Evolutionary conservation across 2,329 filamentous ascomycete genomes (phyloP), one percentile per base, ranked within the genome.

Genomic region (Colletotrichum tropicale): DNA sequence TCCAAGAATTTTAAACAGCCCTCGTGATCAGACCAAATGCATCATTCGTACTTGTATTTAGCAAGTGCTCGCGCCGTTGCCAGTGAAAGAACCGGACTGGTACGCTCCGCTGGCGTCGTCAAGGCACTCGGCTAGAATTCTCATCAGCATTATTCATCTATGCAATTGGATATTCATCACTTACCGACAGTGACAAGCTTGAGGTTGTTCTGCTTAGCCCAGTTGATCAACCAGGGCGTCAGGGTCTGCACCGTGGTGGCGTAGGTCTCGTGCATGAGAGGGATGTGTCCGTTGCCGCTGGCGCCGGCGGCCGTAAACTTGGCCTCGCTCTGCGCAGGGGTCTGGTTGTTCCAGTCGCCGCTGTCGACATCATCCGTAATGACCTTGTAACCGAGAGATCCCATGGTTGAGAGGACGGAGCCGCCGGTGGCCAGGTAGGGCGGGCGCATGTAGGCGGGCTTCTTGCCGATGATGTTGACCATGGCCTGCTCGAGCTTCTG

Each of bases 281-380:
- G 86, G 72, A 93, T 89, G 80, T 91, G 91, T 16, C 87, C 87
- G 36, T 85, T 85, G 13, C 85, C 87, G 8, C 79, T 70, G 6
- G 88, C 81, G 16, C 87, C 86, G 5, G 86, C 86, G 52, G 81
- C 80, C 76, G 83, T 80, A 83, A 93, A 92, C 78, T 85, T 86
- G 78, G 88, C 83, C 84, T 92, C 85, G 79, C 90, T 88, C 81
- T 89, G 87, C 71, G 83, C 80, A 1, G 89, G 85, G 6, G 86
- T 84, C 75, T 87, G 83, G 67, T 90, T 87, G 80, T 91, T 88
- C 86, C 92, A 93, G 83, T 93, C 91, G 66, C 91, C 88, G 2
- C 91, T 88, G 80, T 93, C 91, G 65, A 93, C 84, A 77, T 93
- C 89, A 79, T 92, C 87, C 79, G 90, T 92, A 79, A 90, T 89